These are phyloP conservation scores for Pythium brachiatum DNA, from an alignment of 352 stramenopile genomes.

Conservation along the genomic window DNA sequence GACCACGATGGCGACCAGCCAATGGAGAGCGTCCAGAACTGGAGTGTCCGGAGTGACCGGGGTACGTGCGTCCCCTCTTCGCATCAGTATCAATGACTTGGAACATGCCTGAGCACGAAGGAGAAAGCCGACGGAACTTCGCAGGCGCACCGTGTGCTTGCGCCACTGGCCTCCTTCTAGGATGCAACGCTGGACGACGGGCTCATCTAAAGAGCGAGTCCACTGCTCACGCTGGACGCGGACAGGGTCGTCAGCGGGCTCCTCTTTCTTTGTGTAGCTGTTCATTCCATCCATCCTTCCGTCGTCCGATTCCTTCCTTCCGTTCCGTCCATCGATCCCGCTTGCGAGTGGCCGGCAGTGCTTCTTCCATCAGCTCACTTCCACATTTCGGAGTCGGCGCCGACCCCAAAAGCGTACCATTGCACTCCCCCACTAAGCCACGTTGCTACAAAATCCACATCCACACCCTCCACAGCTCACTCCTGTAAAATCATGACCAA, in stretches of 20 bases:
- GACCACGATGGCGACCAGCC: not conserved
- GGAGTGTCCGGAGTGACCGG: slow-evolving; percentile 9
- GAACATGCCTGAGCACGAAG: not conserved
- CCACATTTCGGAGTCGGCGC: slow-evolving; percentile 21
- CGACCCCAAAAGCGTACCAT: slow-evolving; percentile 7
- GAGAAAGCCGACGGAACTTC: slow-evolving; percentile 10
- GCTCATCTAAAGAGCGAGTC: not conserved
- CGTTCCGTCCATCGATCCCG: slow-evolving; percentile 1
- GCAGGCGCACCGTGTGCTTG: slow-evolving; percentile 5
- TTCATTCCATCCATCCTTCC: not conserved
- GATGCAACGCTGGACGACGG: not conserved
- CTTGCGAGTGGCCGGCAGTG: not conserved
- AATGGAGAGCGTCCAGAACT: not conserved
- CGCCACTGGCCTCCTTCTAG: slow-evolving; percentile 1
- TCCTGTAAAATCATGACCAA: slow-evolving; percentile 40
- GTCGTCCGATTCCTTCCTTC: slow-evolving; percentile 5
- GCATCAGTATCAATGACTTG: slow-evolving; percentile 3
- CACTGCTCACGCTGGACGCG: too few species aligned
- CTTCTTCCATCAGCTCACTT: slow-evolving; percentile 19
- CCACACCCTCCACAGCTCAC: not conserved
- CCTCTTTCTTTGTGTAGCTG: not conserved
- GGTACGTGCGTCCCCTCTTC: slow-evolving; percentile 27
- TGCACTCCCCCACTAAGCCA: not conserved
- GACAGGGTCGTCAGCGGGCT: too few species aligned
- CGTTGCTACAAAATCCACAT: not conserved